Percentiles rank a stretch among this genome's conserved stretches.
phyloP scores from a whole-genome alignment of 2,329 filamentous ascomycete species.

The Aspergillus niger region DNA sequence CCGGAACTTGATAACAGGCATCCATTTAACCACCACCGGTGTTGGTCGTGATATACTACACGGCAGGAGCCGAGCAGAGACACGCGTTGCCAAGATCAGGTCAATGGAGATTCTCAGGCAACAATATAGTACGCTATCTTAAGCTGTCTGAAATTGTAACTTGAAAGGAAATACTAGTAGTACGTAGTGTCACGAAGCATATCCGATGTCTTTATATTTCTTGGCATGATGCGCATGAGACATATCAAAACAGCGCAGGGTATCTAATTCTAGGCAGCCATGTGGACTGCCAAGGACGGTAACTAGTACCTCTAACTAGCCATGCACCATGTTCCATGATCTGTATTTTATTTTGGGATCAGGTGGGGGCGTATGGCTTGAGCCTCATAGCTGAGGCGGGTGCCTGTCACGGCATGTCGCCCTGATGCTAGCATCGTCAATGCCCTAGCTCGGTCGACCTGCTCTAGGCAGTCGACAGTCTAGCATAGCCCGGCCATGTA shows the following conservation, averaged over 20 bases:
- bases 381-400: not conserved
- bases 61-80: not conserved
- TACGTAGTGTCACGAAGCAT: too few species aligned
- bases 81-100: not conserved
- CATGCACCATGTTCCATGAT: not conserved
- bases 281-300: not conserved
- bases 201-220: not conserved
- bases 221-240: not conserved
- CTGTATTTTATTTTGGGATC: not conserved
- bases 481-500: too few species aligned
- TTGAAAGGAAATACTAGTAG: not conserved
- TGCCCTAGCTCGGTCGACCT: too few species aligned
- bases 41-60: not conserved
- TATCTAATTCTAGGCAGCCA: not conserved
- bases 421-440: not conserved
- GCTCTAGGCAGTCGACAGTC: too few species aligned
- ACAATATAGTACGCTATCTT: not conserved
- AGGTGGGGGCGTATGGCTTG: not conserved
- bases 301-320: not conserved
- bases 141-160: too few species aligned
- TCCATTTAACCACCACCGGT: not conserved
- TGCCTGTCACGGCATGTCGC: not conserved
- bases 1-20: not conserved
- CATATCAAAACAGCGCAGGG: not conserved
- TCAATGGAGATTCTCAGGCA: not conserved